Percentiles rank a stretch among this genome's conserved stretches.
Evolutionary conservation across 768 basidiomycete genomes (phyloP).

Genomic region (Cytidiella melzeri): DNA sequence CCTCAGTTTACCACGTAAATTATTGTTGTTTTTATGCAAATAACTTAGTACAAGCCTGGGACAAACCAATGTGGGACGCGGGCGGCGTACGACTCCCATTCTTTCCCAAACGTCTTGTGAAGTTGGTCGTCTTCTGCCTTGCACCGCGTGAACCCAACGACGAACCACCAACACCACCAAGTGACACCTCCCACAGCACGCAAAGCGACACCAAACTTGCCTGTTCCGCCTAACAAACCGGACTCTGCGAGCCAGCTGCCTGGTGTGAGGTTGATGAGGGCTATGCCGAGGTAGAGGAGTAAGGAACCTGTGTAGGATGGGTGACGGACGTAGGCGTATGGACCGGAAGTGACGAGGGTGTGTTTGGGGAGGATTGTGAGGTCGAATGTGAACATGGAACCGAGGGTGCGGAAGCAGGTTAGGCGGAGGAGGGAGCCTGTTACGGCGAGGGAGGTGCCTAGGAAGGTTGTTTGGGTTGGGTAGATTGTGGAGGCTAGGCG

Average conservation of each 20-base stretch:
- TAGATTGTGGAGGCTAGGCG: constrained; percentile 1
- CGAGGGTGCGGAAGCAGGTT: constrained; percentile 27
- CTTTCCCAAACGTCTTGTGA: constrained; percentile 13
- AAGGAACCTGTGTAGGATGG: constrained; percentile 27
- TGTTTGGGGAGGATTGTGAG: constrained; percentile 27
- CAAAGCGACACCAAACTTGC: background rate
- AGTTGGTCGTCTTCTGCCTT: constrained; percentile 13
- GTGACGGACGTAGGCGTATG: constrained; percentile 32
- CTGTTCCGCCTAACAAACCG: constrained; percentile 6
- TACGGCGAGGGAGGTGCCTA: constrained; percentile 8
- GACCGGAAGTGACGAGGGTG: constrained; percentile 27
- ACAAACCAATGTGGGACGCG: constrained; percentile 16
- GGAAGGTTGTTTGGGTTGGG: constrained; percentile 1
- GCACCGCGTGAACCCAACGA: constrained; percentile 6
- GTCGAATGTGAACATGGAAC: constrained; percentile 30
- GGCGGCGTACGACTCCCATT: constrained; percentile 16
- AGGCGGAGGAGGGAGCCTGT: constrained; percentile 13
- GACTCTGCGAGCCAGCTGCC: constrained; percentile 16
- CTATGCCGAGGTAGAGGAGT: constrained; percentile 11
- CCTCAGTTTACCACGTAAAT: too few species aligned
- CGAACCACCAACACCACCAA: constrained; percentile 9
- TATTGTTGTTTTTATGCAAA: too few species aligned
- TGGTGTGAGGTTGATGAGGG: constrained; percentile 11
- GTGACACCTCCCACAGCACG: background rate
- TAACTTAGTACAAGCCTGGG: constrained; percentile 15